phyloP scores from a whole-genome alignment of 2,329 filamentous ascomycete genomes.

The Stylonectria norvegica region DNA sequence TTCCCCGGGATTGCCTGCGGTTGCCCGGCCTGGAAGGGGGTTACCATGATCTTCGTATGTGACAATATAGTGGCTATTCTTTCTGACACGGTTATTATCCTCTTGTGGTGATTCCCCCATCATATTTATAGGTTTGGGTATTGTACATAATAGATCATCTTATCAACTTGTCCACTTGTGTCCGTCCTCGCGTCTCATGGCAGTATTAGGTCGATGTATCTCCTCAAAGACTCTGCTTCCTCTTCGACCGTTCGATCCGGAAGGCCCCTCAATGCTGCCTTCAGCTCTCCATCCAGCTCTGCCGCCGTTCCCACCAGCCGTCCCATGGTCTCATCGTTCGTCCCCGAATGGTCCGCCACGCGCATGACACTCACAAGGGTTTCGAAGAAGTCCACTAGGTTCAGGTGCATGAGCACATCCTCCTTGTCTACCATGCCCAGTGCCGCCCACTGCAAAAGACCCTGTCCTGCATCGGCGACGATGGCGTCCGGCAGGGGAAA shows the following conservation, averaged over 20 bases:
- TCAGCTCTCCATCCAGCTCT: constrained; percentile 37
- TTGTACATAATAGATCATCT: not conserved
- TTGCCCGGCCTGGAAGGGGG: no score
- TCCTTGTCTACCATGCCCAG: constrained; percentile 49
- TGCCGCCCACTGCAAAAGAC: constrained; percentile 50
- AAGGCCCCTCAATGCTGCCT: constrained; percentile 37
- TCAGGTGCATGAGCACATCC: constrained; percentile 50
- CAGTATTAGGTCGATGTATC: constrained; percentile 43
- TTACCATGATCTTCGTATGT: not conserved
- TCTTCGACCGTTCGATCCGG: constrained; percentile 50
- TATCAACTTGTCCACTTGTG: not conserved
- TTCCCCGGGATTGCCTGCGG: no score
- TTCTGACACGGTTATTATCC: not conserved
- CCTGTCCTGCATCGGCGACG: constrained; percentile 29
- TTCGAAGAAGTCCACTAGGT: constrained; percentile 53
- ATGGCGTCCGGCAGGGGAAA: constrained; percentile 21
- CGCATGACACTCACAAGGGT: constrained; percentile 47
- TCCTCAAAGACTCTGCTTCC: constrained; percentile 46
- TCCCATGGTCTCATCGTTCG: constrained; percentile 36
- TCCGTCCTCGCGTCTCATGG: constrained; percentile 4
- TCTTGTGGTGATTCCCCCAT: not conserved
- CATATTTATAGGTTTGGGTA: constrained; percentile 9
- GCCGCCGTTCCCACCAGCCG: constrained; percentile 42
- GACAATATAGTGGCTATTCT: not conserved
- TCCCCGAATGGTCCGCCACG: constrained; percentile 34